Base-by-base conservation (phyloP, 345 rosid species). In the Boechera retrofracta region DNA sequence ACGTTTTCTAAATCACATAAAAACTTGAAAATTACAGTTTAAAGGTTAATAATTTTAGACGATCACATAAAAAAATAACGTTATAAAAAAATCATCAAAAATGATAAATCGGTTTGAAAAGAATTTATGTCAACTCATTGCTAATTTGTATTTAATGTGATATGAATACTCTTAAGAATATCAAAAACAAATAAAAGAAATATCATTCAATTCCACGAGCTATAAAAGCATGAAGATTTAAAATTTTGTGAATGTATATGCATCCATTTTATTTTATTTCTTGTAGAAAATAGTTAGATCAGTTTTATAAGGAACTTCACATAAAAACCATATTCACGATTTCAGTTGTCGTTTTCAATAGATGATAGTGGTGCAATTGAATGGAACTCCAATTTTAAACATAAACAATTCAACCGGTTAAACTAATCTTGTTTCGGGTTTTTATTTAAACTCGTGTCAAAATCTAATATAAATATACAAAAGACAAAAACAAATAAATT, bases 401-500 rank as follows among this genome's bases (percentile, higher is more conserved):
- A 24, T 48, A 32, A 67, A 35, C 29, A 49, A 6, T 51, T 36
- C 3, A 36, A 21, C 12, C 24, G 24, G 24, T 28, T 28, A 28
- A 28, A 28, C 29, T 24, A 49, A 67, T 68, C 49, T 33, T 8
- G 26, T 5, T 26, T 38, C 0, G 5, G 1, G 12, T 26, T 38
- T 21, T 28, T 28, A 5, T 69, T 18, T 41, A 64, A 74, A 56
- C 21, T 24, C 10, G 65, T 26, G 41, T 10, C 64, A 33, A 65
- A 57, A 33, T 65, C 72, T 10, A 28, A 47, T 36, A 9, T 39
- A 47, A 66, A 58, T 28, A 66, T 26, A 45, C 4, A 45, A 44
- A 64, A 67, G 16, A 58, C 42, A 75, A 33, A 74, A 55, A 8
- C 7, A 45, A 67, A 59, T 57, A 57, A 75, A 60, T 49, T 7